These are phyloP conservation scores for Aspergillus ochraceus DNA, from an alignment of 2,329 filamentous ascomycete species.

Conservation along the genomic window DNA sequence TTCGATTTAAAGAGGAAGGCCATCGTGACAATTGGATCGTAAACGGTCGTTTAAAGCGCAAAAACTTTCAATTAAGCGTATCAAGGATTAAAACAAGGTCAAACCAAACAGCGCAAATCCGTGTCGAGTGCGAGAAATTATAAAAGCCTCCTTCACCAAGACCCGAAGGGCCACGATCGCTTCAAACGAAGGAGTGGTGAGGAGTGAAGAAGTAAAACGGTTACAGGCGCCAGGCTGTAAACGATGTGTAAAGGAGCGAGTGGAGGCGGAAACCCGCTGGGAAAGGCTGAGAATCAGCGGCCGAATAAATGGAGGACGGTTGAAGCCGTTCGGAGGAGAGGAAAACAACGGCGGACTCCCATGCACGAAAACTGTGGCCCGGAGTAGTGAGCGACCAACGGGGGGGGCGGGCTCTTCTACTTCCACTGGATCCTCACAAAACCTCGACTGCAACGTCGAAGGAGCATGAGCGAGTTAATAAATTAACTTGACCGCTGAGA, in stretches of 20 bases:
- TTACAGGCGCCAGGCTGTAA: slow-evolving; percentile 17
- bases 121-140: slow-evolving; percentile 1
- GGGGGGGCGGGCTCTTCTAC: slow-evolving; percentile 8
- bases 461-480: slow-evolving; percentile 20
- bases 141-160: neutral
- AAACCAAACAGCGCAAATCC: slow-evolving; percentile 4
- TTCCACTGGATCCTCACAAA: slow-evolving; percentile 12
- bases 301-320: slow-evolving; percentile 3
- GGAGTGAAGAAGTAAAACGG: slow-evolving; percentile 12
- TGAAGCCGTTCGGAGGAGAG: neutral
- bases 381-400: slow-evolving; percentile 4
- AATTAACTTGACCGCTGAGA: slow-evolving; percentile 7
- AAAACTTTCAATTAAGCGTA: slow-evolving; percentile 7
- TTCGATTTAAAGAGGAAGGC: slow-evolving; percentile 82
- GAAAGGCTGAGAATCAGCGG: slow-evolving; percentile 8
- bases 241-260: slow-evolving; percentile 9
- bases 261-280: slow-evolving; percentile 6
- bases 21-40: slow-evolving; percentile 55
- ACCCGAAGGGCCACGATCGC: neutral
- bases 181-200: slow-evolving; percentile 2
- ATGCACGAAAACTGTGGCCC: slow-evolving; percentile 13
- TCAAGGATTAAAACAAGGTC: slow-evolving; percentile 10
- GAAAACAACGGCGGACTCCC: slow-evolving; percentile 4
- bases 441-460: slow-evolving; percentile 13
- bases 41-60: slow-evolving; percentile 33